Percentiles rank a stretch among this genome's conserved stretches.
phyloP scores from a whole-genome alignment of 179 eudicot genomes.

The Pouteria campechiana region DNA sequence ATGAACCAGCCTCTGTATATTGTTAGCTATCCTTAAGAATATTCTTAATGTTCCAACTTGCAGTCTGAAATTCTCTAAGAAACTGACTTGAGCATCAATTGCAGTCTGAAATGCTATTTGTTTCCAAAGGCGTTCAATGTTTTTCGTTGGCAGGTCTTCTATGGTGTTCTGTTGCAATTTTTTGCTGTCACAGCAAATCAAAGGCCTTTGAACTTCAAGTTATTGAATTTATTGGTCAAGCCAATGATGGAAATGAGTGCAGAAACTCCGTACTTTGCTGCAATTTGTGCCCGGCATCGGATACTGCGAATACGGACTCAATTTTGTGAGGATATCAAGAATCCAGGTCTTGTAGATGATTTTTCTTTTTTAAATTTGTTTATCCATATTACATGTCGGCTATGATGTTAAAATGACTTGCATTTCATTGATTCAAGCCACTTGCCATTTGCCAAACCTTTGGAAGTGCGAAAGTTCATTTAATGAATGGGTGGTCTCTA shows the following conservation, averaged over 20 bases:
- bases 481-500: not conserved
- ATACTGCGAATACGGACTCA: conserved; percentile 48
- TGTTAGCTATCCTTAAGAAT: too few relatives aligned
- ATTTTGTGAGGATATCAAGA: conserved; percentile 68
- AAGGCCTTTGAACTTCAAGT: conserved; percentile 61
- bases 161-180: conserved; percentile 86
- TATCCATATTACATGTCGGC: conserved; percentile 3
- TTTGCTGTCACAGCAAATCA: conserved; percentile 77
- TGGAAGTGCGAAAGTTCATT: not conserved
- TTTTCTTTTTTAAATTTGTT: not conserved
- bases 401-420: not conserved
- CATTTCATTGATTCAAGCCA: not conserved
- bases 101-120: too few relatives aligned
- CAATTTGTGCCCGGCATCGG: conserved; percentile 94
- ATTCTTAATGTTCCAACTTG: too few relatives aligned
- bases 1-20: too few relatives aligned
- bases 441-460: not conserved
- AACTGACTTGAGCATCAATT: too few relatives aligned
- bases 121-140: too few relatives aligned
- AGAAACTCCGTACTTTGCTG: conserved; percentile 82
- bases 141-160: conserved; percentile 58
- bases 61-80: too few relatives aligned
- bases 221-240: conserved; percentile 74
- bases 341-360: conserved; percentile 35
- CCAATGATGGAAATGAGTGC: conserved; percentile 87